phyloP scores from a whole-genome alignment of 1,139 yeast species.

The Scheffersomyces parashehatae region DNA sequence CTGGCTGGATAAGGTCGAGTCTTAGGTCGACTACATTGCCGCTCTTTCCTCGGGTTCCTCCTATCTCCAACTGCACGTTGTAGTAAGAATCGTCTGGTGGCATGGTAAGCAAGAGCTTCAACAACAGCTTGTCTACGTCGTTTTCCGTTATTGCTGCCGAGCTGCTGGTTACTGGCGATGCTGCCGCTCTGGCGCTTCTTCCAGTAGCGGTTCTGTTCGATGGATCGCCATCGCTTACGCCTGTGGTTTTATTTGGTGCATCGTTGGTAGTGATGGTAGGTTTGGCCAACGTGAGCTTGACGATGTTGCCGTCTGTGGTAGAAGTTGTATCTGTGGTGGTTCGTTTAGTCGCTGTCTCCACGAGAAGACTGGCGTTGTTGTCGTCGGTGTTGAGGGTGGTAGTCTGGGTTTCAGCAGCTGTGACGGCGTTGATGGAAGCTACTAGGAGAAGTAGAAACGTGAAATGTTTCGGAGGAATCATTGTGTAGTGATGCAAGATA shows the following conservation, averaged over 20 bases:
- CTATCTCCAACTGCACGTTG: conserved; percentile 7
- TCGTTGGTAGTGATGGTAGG: background rate
- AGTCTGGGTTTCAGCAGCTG: background rate
- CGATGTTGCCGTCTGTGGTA: background rate
- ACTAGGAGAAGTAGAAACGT: no score
- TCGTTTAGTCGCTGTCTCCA: background rate
- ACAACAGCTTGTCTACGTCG: conserved; percentile 14
- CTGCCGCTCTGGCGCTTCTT: no score
- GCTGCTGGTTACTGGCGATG: no score
- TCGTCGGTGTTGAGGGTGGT: background rate
- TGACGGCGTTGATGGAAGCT: background rate
- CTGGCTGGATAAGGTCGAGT: conserved; percentile 36
- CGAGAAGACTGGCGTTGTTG: background rate
- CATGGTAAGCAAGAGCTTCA: conserved; percentile 23
- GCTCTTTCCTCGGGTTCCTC: conserved; percentile 1
- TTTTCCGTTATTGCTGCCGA: conserved; percentile 13
- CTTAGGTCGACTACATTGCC: conserved; percentile 21
- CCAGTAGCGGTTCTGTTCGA: no score
- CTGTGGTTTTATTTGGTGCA: background rate
- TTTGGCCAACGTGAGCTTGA: background rate
- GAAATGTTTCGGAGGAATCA: no score
- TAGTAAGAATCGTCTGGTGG: conserved; percentile 5
- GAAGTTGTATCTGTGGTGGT: background rate
- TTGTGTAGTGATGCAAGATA: no score
- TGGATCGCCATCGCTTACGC: no score